Base-by-base conservation (phyloP, 768 basidiomycete genomes). In the Pisolithus tinctorius region DNA sequence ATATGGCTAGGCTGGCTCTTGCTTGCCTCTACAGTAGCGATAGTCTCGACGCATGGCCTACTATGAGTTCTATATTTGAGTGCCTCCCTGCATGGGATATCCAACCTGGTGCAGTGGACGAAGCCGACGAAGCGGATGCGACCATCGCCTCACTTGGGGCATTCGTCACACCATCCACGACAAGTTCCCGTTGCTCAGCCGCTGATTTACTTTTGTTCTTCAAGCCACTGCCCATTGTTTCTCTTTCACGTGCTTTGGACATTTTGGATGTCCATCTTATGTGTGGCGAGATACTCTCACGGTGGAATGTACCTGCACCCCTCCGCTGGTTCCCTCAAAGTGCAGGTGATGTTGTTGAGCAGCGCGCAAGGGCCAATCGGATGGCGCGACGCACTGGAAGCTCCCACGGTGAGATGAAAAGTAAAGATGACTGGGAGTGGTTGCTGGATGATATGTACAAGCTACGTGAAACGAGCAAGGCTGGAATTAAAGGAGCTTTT, bases 241-340 rank as follows among this genome's bases (percentile, higher is more conserved):
- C 88, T 1, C 73, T 97, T 7, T 94, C 93, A 0, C 79, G 81
- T 48, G 83, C 85, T 6, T 79, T 99, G 38, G 95, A 99, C 63
- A 82, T 93, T 46, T 77, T 97, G 47, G 95, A 98, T 67, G 81
- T 95, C 1, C 95, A 98, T 66, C 78, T 99, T 11, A 91, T 96
- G 62, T 88, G 88, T 0, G 94, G 91, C 20, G 95, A 98, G 67
- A 90, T 93, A 41, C 72, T 99, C 16, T 79, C 88, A 2, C 78
- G 91, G 27, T 99, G 94, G 93, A 79, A 78, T 59, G 87, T 87
- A 2, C 79, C 88, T 23, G 86, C 86, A 2, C 84, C 89, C 2
- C 69, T 97, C 41, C 77, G 83, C n/a, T 97, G 93, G 88, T 90
- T 98, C 67, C 71, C 97, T 17, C 88, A 85, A 59, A 89, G 90